These are phyloP conservation scores for Vigna reflexopilosa DNA, from an alignment of 306 rosid genomes.

Conservation along the genomic window DNA sequence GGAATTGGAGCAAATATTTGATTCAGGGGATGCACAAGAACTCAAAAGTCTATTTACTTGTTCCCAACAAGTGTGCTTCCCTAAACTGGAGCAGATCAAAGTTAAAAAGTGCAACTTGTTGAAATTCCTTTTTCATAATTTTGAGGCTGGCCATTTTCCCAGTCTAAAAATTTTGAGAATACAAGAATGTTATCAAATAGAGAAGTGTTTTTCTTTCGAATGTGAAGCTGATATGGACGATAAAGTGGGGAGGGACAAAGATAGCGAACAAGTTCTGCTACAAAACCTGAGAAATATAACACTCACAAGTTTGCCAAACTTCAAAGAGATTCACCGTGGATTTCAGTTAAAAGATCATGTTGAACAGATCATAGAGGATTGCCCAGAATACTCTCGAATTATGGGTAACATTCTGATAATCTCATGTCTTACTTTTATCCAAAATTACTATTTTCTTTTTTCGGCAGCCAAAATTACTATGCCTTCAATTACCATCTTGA, in stretches of 20 bases:
- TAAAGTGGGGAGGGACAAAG: not conserved
- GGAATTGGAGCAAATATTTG: not conserved
- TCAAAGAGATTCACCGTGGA: not conserved
- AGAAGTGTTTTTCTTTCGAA: not conserved
- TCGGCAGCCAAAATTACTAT: too few species aligned
- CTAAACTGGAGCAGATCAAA: not conserved
- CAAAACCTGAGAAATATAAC: not conserved
- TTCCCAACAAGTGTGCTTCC: constrained; percentile 4
- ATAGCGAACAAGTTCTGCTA: not conserved
- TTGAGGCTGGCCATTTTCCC: not conserved
- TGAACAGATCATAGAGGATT: not conserved
- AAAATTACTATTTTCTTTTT: too few species aligned
- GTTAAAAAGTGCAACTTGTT: not conserved
- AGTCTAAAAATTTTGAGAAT: not conserved
- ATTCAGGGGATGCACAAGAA: too few species aligned
- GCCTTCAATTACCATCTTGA: too few species aligned
- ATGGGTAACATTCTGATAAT: not conserved
- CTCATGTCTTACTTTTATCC: too few species aligned
- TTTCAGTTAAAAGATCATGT: not conserved
- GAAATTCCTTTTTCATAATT: not conserved
- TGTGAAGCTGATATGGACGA: not conserved
- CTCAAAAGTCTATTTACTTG: too few species aligned
- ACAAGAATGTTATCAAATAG: not conserved
- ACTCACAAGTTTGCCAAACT: not conserved
- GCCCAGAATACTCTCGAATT: not conserved